Percentiles rank a stretch among this genome's conserved stretches.
These are phyloP conservation scores for Cyanodermella asteris DNA, from an alignment of 2,329 filamentous ascomycete genomes.

Conservation along the genomic window DNA sequence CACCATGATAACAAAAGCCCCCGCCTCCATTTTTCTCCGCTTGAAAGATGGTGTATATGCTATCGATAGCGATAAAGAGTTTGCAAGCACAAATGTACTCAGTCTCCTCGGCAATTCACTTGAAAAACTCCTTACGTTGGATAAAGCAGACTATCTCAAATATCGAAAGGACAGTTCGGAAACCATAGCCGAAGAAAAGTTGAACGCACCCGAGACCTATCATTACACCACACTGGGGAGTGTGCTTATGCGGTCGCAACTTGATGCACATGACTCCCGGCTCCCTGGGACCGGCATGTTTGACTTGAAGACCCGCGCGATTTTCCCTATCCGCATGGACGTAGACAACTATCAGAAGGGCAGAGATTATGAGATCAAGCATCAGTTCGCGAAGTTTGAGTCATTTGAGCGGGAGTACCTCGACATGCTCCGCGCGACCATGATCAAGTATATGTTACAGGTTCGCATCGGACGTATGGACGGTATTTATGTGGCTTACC, in stretches of 20 bases:
- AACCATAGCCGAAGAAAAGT: conserved; percentile 49
- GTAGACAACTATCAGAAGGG: conserved; percentile 48
- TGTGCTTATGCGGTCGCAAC: conserved; percentile 83
- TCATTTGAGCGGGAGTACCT: conserved; percentile 92
- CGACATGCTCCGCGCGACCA: conserved; percentile 86
- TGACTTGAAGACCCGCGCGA: conserved; percentile 85
- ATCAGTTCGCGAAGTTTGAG: conserved; percentile 55
- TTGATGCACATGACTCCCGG: conserved; percentile 72
- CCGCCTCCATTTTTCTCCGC: conserved; percentile 60
- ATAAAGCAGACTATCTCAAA: conserved; percentile 64
- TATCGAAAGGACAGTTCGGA: conserved; percentile 51
- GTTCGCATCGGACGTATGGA: conserved; percentile 97
- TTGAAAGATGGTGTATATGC: conserved; percentile 74
- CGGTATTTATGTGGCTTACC: conserved; percentile 89
- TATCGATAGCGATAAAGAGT: conserved; percentile 90
- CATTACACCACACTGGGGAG: conserved; percentile 75
- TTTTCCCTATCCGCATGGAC: conserved; percentile 82
- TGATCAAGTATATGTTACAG: conserved; percentile 91
- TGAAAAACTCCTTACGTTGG: conserved; percentile 78
- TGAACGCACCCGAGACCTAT: conserved; percentile 52
- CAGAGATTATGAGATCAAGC: conserved; percentile 67
- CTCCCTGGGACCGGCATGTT: conserved; percentile 86
- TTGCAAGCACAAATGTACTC: conserved; percentile 62
- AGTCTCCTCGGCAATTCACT: conserved; percentile 88
- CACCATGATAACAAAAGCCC: conserved; percentile 49